Evolutionary conservation across 352 stramenopile genomes (phyloP).

Genomic region (Globisporangium nagaii): DNA sequence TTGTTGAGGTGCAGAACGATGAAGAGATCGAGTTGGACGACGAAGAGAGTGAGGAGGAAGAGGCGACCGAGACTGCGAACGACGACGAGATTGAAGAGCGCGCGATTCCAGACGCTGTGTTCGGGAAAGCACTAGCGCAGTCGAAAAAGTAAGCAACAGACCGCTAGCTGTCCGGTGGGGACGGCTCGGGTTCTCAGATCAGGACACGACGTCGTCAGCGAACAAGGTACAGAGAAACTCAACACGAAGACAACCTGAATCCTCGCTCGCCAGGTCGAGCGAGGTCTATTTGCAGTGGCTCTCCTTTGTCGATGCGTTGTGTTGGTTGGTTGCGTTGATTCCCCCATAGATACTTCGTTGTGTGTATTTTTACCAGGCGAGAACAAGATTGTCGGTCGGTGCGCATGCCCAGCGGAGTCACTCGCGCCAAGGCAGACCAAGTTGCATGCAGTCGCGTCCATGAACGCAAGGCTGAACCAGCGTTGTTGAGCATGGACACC

Average conservation of each 20-base stretch:
- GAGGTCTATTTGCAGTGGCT: background rate
- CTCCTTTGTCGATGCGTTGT: background rate
- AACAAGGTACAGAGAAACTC: background rate
- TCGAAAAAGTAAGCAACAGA: background rate
- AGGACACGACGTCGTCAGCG: background rate
- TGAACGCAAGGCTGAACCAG: constrained; percentile 1
- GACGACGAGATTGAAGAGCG: constrained; percentile 44
- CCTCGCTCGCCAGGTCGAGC: background rate
- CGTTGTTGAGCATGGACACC: constrained; percentile 10
- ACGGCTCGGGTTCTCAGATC: background rate
- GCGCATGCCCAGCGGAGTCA: background rate
- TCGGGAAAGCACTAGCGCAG: constrained; percentile 13
- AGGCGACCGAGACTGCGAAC: background rate
- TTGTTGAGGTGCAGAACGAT: constrained; percentile 71
- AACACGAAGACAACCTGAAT: background rate
- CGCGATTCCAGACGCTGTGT: constrained; percentile 45
- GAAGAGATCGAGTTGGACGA: constrained; percentile 94
- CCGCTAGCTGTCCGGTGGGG: background rate
- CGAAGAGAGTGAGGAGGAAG: constrained; percentile 51
- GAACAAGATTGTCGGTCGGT: background rate
- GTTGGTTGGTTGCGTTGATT: background rate
- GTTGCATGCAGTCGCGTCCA: background rate
- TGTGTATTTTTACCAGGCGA: constrained; percentile 2
- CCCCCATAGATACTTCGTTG: background rate
- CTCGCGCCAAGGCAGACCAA: background rate